phyloP scores from a whole-genome alignment of 2,329 filamentous ascomycete species.

The Ophiostoma angusticollis region DNA sequence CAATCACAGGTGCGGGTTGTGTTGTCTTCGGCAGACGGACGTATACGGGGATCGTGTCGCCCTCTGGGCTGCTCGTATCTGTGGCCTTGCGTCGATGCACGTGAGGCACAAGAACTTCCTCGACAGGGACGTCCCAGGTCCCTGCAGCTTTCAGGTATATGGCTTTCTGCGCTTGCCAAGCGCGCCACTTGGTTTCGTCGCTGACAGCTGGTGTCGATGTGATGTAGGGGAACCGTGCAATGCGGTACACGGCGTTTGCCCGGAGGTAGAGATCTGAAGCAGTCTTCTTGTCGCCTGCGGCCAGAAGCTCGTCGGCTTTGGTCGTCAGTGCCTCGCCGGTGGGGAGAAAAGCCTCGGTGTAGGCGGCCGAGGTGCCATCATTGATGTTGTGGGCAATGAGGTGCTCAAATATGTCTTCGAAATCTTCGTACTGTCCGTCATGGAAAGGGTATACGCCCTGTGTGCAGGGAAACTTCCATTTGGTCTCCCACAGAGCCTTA shows the following conservation, averaged over 20 bases:
- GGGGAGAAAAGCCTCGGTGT: slow-evolving; percentile 51
- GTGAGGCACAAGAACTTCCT: slow-evolving; percentile 51
- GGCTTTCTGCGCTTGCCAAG: slow-evolving; percentile 53
- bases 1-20: slow-evolving; percentile 30
- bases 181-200: slow-evolving; percentile 40
- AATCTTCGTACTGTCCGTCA: slow-evolving; percentile 55
- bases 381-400: slow-evolving; percentile 49
- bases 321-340: slow-evolving; percentile 43
- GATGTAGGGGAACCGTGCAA: slow-evolving; percentile 55
- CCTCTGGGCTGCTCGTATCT: slow-evolving; percentile 32
- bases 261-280: slow-evolving; percentile 55
- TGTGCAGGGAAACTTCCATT: slow-evolving; percentile 55
- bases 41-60: slow-evolving; percentile 48
- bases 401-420: slow-evolving; percentile 53
- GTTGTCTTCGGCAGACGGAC: slow-evolving; percentile 41
- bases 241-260: slow-evolving; percentile 59
- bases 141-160: slow-evolving; percentile 45
- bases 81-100: slow-evolving; percentile 22
- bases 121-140: slow-evolving; percentile 43
- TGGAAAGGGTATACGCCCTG: slow-evolving; percentile 64
- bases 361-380: slow-evolving; percentile 51
- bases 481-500: slow-evolving; percentile 57
- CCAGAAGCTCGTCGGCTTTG: slow-evolving; percentile 29
- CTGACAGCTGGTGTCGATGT: slow-evolving; percentile 25
- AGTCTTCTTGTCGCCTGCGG: slow-evolving; percentile 30